A percentile compares a stretch with the other conserved stretches of the same genome.
Conservation (phyloP, 768 basidiomycete species). For the Leccinellum rugosiceps region DNA sequence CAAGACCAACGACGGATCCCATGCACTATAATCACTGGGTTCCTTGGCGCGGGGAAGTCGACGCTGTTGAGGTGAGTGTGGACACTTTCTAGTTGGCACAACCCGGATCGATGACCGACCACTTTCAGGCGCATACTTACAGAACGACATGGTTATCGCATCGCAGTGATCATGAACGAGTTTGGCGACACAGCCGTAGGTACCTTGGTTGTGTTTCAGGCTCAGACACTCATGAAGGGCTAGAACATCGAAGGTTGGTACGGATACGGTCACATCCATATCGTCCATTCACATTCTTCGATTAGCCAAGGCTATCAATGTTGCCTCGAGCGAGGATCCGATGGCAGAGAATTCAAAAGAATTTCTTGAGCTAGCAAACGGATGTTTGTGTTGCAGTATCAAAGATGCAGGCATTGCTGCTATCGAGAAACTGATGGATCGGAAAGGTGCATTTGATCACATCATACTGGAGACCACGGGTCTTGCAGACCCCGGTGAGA, state of each 20-base stretch:
- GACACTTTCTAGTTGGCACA: neutral
- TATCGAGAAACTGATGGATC: slow-evolving; percentile 87
- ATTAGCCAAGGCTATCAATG: slow-evolving; percentile 81
- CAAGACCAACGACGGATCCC: slow-evolving; percentile 53
- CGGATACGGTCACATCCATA: neutral
- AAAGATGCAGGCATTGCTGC: slow-evolving; percentile 92
- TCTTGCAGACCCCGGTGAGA: slow-evolving; percentile 86
- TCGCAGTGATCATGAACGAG: slow-evolving; percentile 98
- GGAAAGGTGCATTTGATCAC: slow-evolving; percentile 88
- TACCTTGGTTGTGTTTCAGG: slow-evolving; percentile 11
- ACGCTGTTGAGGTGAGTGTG: slow-evolving; percentile 70
- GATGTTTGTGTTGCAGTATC: slow-evolving; percentile 97
- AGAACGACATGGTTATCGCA: slow-evolving; percentile 90
- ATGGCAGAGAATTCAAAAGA: slow-evolving; percentile 70
- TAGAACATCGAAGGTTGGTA: slow-evolving; percentile 88
- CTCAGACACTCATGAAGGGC: slow-evolving; percentile 16
- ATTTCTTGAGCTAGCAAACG: slow-evolving; percentile 90
- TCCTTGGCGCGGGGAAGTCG: slow-evolving; percentile 92
- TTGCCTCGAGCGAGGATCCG: slow-evolving; percentile 65
- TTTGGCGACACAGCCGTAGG: slow-evolving; percentile 92
- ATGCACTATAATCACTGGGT: slow-evolving; percentile 92
- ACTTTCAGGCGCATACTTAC: slow-evolving; percentile 75
- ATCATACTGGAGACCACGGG: slow-evolving; percentile 96
- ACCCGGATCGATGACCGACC: neutral
- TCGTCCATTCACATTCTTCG: neutral